These are phyloP conservation scores for Trichoderma lentiforme DNA, from an alignment of 2,329 filamentous ascomycete species.

Conservation along the genomic window DNA sequence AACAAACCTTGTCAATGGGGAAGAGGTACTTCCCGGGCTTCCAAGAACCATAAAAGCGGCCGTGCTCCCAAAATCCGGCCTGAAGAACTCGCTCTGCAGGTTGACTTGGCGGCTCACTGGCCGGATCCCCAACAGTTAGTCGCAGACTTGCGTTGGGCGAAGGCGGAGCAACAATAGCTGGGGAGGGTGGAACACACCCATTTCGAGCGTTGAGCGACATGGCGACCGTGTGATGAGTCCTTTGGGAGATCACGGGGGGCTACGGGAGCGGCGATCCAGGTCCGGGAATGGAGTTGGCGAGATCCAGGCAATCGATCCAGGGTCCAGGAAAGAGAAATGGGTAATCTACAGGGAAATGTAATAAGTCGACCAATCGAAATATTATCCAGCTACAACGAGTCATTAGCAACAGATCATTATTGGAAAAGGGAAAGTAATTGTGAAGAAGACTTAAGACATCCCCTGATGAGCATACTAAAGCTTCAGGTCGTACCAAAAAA, in stretches of 20 bases:
- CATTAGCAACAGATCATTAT: neutral
- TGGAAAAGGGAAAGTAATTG: neutral
- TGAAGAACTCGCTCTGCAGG: slow-evolving; percentile 23
- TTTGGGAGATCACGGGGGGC: neutral
- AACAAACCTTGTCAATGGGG: slow-evolving; percentile 57
- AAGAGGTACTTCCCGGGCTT: slow-evolving; percentile 68
- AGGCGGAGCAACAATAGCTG: slow-evolving; percentile 13
- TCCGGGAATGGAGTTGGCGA: neutral
- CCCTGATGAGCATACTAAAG: neutral
- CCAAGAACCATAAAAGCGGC: slow-evolving; percentile 66
- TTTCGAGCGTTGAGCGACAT: slow-evolving; percentile 32
- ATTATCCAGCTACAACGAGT: neutral
- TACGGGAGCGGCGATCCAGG: neutral
- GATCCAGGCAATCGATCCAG: neutral
- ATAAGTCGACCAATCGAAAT: neutral
- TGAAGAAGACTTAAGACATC: neutral
- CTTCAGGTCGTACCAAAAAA: neutral
- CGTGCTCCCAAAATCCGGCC: slow-evolving; percentile 54
- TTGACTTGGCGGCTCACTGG: slow-evolving; percentile 22
- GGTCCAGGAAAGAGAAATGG: neutral
- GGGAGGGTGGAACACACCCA: slow-evolving; percentile 27
- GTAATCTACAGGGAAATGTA: neutral
- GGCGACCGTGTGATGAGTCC: slow-evolving; percentile 24
- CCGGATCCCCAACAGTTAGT: slow-evolving; percentile 19
- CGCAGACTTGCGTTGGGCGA: slow-evolving; percentile 17